Evolutionary conservation across 192 early-diverging fungal species (phyloP), one percentile per base, ranked within the genome.

Genomic region (Dissophora ornata): DNA sequence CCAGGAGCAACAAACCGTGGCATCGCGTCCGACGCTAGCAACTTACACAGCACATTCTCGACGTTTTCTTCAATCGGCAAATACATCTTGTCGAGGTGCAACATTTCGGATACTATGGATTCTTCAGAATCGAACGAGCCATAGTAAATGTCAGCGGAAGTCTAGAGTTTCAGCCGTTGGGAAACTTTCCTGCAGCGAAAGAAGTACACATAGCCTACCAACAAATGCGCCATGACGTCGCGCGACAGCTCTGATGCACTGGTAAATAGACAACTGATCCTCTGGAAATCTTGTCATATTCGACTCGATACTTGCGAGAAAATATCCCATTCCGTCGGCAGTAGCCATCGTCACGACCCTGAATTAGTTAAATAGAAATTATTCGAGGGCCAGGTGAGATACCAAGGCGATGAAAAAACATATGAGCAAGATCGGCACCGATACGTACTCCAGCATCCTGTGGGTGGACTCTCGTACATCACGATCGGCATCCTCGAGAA

Each of bases 401-500:
- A n/a, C n/a, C n/a, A n/a, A n/a, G n/a, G n/a, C n/a, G n/a, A n/a
- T n/a, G n/a, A n/a, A n/a, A n/a, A n/a, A n/a, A n/a, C n/a, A n/a
- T n/a, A n/a, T n/a, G n/a, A n/a, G n/a, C n/a, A n/a, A n/a, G n/a
- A n/a, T n/a, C 19, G 69, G 33, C 22, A 51, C 29, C n/a, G 51
- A 62, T n/a, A 81, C 68, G 13, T 88, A 94, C 84, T 86, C 81
- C 0, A 97, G 77, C 62, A 97, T 82, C 34, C 83, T 82, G 80
- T 95, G 94, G 3, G 94, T 91, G 12, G 86, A 82, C 40, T 86
- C 71, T 6, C 95, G 87, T 22, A 94, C 91, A 3, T 63, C 62
- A 9, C 49, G 57, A 65, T 89, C 86, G 3, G 90, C 83, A 79
- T 96, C 96, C 54, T 94, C 88, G 46, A 98, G 82, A 9, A 91